Evolutionary conservation across 768 basidiomycete genomes (phyloP), one percentile per base, ranked within the genome.

Genomic region (Auricularia sp.): DNA sequence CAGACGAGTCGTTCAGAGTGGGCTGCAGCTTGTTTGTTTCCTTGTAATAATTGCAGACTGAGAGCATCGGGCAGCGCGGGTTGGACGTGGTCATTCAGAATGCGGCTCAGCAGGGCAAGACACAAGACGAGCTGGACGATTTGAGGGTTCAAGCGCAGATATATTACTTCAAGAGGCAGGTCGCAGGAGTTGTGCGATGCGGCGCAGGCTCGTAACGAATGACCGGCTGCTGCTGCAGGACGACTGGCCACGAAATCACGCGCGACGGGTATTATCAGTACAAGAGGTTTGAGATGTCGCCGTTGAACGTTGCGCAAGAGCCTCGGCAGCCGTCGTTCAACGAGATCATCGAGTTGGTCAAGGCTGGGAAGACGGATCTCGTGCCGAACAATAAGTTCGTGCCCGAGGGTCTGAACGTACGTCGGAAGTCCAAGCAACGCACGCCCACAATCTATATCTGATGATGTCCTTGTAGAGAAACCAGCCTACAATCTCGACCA

Each of bases 351-450:
- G 79, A 79, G 42, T 77, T 92, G 65, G 88, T 92, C 65, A 83
- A 89, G 69, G 78, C 86, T 21, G 90, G 89, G 18, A 83, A 80
- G 67, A 82, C 83, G 3, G 87, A 89, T 68, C 75, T 85, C 71
- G 90, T 92, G 44, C 90, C 90, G 1, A 88, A 92, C 70, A 92
- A 91, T 72, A 89, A 85, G 68, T 66, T 80, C 63, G 89, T 92
- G 56, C 84, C 87, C 0, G 79, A 86, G n/a, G 76, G 72, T 2
- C 69, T 92, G 42, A 89, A 86, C 75, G 90, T 89, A 70, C 67
- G 83, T 67, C 29, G 39, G 10, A 18, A 13, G 33, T 63, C 21
- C 21, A 13, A 8, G 11, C 62, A 10, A 6, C 1, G 47, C 10
- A 14, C 11, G 14, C 18, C 14, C 16, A 18, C 1, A 6, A 18